phyloP scores from a whole-genome alignment of 2,329 filamentous ascomycete genomes.

The Neofusicoccum ribis region DNA sequence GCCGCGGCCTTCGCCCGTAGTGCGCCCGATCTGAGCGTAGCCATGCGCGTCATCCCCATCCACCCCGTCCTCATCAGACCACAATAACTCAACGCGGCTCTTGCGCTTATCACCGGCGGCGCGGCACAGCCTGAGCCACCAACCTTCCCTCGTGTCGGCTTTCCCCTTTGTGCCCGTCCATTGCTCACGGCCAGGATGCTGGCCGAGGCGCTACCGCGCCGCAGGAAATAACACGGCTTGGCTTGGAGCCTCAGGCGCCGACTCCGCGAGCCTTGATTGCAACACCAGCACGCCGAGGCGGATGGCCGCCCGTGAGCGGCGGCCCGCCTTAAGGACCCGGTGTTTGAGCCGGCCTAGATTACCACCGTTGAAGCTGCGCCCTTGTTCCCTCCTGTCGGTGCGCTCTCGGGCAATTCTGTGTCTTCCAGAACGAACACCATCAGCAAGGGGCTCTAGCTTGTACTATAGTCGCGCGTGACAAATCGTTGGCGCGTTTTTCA shows the following conservation, averaged over 20 bases:
- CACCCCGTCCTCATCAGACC: background rate
- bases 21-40: background rate
- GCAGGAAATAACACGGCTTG: background rate
- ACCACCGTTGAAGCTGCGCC: constrained; percentile 1
- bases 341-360: background rate
- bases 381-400: background rate
- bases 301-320: background rate
- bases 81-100: constrained; percentile 3
- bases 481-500: background rate
- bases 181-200: background rate
- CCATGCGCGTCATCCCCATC: constrained; percentile 7
- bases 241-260: background rate
- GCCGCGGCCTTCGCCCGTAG: background rate
- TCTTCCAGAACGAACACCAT: background rate
- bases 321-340: background rate
- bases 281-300: background rate
- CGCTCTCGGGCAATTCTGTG: background rate
- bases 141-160: background rate
- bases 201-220: background rate
- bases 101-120: background rate
- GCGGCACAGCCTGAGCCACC: background rate
- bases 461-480: background rate
- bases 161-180: background rate
- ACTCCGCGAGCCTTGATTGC: background rate
- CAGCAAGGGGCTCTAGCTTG: background rate